phyloP scores from a whole-genome alignment of 2,329 filamentous ascomycete genomes.

The Ciborinia camelliae region DNA sequence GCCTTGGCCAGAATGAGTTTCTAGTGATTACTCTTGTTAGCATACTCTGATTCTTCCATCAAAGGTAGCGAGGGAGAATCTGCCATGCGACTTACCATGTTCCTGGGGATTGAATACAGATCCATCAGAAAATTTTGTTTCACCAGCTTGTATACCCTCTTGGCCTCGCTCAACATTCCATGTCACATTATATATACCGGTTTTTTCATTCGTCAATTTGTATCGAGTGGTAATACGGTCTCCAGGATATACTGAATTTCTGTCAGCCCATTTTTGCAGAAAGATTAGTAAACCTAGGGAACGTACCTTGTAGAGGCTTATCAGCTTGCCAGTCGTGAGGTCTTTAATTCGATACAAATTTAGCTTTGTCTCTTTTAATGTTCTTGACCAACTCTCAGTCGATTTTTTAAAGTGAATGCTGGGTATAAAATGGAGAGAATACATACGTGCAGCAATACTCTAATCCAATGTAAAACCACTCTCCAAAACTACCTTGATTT shows the following conservation, averaged over 20 bases:
- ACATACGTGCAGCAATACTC: constrained; percentile 13
- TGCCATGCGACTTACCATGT: not conserved
- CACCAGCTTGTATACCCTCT: not conserved
- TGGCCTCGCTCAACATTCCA: not conserved
- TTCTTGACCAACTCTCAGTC: not conserved
- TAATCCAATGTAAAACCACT: constrained; percentile 12
- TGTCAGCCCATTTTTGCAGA: not conserved
- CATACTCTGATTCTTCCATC: too few species aligned
- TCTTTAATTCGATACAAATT: not conserved
- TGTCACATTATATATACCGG: constrained; percentile 1
- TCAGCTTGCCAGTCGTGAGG: not conserved
- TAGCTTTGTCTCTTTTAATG: not conserved
- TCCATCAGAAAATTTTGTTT: not conserved
- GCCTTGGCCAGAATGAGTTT: not conserved
- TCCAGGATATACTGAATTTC: not conserved
- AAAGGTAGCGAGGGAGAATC: not conserved
- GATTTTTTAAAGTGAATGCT: not conserved
- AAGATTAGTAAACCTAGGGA: not conserved
- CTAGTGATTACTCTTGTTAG: not conserved
- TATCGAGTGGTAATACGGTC: constrained; percentile 1
- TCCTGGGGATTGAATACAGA: not conserved
- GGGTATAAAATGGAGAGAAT: not conserved
- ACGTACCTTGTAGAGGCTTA: not conserved
- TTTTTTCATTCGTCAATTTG: not conserved
- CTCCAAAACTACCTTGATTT: constrained; percentile 7